These are phyloP conservation scores for Vararia minispora DNA, from an alignment of 768 basidiomycete species.

Conservation along the genomic window DNA sequence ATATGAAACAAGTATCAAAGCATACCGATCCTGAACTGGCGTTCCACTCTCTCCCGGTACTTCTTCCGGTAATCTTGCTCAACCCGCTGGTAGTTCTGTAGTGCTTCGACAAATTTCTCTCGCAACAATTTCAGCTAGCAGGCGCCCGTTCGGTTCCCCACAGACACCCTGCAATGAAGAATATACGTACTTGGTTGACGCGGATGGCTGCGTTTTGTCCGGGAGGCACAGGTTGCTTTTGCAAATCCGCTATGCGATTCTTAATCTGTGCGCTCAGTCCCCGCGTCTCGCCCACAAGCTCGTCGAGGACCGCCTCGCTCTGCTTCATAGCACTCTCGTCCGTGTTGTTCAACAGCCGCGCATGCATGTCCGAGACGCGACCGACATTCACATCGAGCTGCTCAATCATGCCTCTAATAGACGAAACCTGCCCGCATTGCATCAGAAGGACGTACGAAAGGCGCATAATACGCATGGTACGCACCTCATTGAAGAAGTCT, in stretches of 20 bases:
- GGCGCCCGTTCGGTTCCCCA: too few species aligned
- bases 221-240: constrained; percentile 50
- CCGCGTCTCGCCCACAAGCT: constrained; percentile 62
- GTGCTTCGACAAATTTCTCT: constrained; percentile 66
- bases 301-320: constrained; percentile 52
- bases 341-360: constrained; percentile 63
- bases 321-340: constrained; percentile 57
- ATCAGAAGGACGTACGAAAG: background rate
- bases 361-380: constrained; percentile 62
- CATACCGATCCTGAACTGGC: constrained; percentile 81
- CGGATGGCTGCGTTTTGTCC: constrained; percentile 64
- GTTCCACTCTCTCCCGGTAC: constrained; percentile 73
- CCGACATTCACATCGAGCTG: constrained; percentile 60
- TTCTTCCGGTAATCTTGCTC: constrained; percentile 71
- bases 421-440: constrained; percentile 60
- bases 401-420: constrained; percentile 58
- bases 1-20: background rate
- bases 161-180: too few species aligned
- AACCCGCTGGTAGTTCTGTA: constrained; percentile 76
- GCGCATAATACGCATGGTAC: constrained; percentile 1
- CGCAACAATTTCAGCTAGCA: constrained; percentile 9
- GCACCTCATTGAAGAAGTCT: constrained; percentile 23
- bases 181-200: constrained; percentile 53
- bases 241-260: constrained; percentile 58
- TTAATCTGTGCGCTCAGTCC: constrained; percentile 60